These are phyloP conservation scores for Fusarium neocosmosporiellum DNA, from an alignment of 2,329 filamentous ascomycete species.

Conservation along the genomic window DNA sequence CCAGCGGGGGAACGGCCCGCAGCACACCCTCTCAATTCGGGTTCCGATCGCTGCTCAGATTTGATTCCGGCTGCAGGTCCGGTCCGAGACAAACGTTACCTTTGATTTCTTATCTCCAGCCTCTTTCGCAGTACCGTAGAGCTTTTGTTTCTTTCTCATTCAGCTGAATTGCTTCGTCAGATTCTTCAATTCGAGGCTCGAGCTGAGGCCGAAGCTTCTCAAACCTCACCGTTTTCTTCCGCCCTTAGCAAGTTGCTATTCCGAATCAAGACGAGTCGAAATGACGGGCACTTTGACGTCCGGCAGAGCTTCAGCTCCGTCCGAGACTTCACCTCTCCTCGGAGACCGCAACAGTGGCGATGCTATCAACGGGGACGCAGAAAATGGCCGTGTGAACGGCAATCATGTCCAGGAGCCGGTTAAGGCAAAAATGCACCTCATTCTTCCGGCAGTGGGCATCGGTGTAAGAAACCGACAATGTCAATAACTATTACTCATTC, in stretches of 20 bases:
- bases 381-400: slow-evolving; percentile 18
- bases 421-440: slow-evolving; percentile 52
- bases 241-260: not conserved
- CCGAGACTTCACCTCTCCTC: slow-evolving; percentile 46
- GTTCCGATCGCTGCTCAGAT: slow-evolving; percentile 20
- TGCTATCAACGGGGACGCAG: slow-evolving; percentile 12
- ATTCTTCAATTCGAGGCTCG: not conserved
- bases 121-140: not conserved
- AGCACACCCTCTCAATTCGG: not conserved
- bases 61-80: slow-evolving; percentile 20
- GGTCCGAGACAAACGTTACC: slow-evolving; percentile 6
- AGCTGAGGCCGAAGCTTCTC: not conserved
- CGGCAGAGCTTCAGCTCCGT: slow-evolving; percentile 2
- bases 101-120: not conserved
- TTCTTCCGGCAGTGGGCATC: slow-evolving; percentile 53
- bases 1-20: slow-evolving; percentile 13
- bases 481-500: not conserved
- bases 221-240: not conserved
- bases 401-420: slow-evolving; percentile 6
- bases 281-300: slow-evolving; percentile 25
- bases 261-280: not conserved
- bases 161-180: not conserved
- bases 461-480: slow-evolving; percentile 42
- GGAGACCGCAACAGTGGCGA: slow-evolving; percentile 4
- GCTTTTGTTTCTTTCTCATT: not conserved